Percentiles rank a stretch among this genome's conserved stretches.
Evolutionary conservation across 2,329 filamentous ascomycete species (phyloP).

Genomic region (Cyphellophora attinorum): DNA sequence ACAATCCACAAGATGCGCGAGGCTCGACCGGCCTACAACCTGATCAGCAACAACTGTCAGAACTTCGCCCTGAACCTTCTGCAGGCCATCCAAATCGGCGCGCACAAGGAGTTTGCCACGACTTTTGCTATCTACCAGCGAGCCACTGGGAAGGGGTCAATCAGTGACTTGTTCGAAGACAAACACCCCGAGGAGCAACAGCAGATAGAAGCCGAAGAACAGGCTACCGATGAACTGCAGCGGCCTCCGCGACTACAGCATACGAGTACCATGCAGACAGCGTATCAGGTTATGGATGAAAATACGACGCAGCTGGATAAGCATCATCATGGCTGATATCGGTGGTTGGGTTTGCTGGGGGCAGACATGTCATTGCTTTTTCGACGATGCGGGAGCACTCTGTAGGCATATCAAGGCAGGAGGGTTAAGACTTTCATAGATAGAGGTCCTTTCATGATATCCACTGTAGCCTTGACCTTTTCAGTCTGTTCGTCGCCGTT

Average conservation of each 20-base stretch:
- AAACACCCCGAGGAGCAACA: conserved; percentile 5
- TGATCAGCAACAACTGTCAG: conserved; percentile 11
- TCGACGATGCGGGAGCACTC: no score
- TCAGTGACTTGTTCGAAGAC: conserved; percentile 6
- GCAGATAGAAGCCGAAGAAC: background rate
- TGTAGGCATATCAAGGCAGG: no score
- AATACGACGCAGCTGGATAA: conserved; percentile 7
- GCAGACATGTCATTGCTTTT: no score
- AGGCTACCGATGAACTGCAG: background rate
- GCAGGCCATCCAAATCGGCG: conserved; percentile 7
- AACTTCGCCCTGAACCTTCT: conserved; percentile 6
- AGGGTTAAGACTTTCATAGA: no score
- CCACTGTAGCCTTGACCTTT: no score
- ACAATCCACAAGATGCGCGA: conserved; percentile 7
- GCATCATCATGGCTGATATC: conserved; percentile 1
- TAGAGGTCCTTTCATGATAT: no score
- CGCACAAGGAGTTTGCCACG: conserved; percentile 6
- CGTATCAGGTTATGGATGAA: conserved; percentile 8
- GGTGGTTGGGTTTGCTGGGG: no score
- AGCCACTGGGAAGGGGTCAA: conserved; percentile 5
- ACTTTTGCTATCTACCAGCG: conserved; percentile 8
- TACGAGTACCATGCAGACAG: conserved; percentile 3
- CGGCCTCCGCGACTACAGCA: conserved; percentile 4
- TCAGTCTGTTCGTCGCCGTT: no score
- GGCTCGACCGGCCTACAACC: conserved; percentile 6